Conservation (phyloP, 805 yeast genomes). For the Pichia thaimueangensis region DNA sequence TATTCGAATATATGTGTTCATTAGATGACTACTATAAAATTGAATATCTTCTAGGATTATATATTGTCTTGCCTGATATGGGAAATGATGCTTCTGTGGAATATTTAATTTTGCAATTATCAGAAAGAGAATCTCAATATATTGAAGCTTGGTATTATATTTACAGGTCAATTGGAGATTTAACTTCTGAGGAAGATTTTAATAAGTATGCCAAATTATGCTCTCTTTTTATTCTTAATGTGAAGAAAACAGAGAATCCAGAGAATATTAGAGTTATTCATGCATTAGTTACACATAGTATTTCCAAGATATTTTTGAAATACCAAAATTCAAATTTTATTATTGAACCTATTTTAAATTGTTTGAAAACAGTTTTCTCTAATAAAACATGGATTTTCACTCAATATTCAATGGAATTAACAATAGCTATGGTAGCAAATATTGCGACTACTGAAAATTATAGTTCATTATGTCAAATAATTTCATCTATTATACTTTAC, state of each 20-base stretch:
- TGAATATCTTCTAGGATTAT: conserved; percentile 20
- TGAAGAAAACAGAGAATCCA: conserved; percentile 1
- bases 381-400: conserved; percentile 52
- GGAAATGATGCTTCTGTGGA: conserved; percentile 3
- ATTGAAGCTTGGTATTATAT: conserved; percentile 7
- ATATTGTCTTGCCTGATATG: conserved; percentile 14
- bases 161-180: conserved; percentile 5
- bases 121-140: neutral
- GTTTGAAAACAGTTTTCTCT: conserved; percentile 38
- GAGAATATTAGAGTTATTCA: conserved; percentile 1
- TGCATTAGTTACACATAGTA: neutral
- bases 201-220: conserved; percentile 4
- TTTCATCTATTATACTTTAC: conserved; percentile 56
- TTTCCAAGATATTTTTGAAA: conserved; percentile 7
- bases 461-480: conserved; percentile 36
- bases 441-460: conserved; percentile 22
- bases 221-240: conserved; percentile 3
- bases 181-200: neutral
- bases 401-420: conserved; percentile 60
- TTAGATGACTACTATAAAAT: conserved; percentile 11
- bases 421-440: conserved; percentile 20
- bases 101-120: neutral
- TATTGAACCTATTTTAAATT: conserved; percentile 16
- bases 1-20: conserved; percentile 18
- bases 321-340: neutral